phyloP scores from a whole-genome alignment of 345 rosid species.

The Aquilaria sinensis region DNA sequence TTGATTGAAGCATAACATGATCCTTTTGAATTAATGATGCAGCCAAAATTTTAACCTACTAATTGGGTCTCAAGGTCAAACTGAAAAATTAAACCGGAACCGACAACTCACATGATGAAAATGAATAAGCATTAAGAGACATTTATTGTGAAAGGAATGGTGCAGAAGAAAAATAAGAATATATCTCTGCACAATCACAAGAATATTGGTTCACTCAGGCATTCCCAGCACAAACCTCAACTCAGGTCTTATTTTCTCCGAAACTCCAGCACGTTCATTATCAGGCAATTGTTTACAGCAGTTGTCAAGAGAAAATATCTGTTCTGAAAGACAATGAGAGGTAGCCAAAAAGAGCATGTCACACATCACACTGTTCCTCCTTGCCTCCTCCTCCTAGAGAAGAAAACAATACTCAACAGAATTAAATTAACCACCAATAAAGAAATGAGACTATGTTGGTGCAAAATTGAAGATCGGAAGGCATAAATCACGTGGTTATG shows the following conservation, averaged over 20 bases:
- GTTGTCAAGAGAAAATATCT: slow-evolving; percentile 62
- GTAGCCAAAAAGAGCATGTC: slow-evolving; percentile 77
- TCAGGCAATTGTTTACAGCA: slow-evolving; percentile 43
- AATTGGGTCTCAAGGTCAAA: too few relatives aligned
- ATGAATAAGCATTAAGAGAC: too few relatives aligned
- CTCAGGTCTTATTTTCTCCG: slow-evolving; percentile 51
- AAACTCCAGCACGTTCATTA: slow-evolving; percentile 36
- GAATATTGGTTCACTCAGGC: not conserved
- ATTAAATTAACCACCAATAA: not conserved
- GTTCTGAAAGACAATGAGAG: slow-evolving; percentile 71
- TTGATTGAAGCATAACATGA: too few relatives aligned
- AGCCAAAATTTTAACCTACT: too few relatives aligned
- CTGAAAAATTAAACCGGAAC: too few relatives aligned
- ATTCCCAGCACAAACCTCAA: slow-evolving; percentile 56
- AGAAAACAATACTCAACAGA: not conserved
- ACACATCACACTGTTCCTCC: slow-evolving; percentile 64
- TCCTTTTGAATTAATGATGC: too few relatives aligned
- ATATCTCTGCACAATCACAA: too few relatives aligned
- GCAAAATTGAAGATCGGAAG: slow-evolving; percentile 6
- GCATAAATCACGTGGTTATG: too few relatives aligned
- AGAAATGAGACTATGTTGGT: not conserved
- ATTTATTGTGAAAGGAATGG: too few relatives aligned
- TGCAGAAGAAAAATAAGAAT: too few relatives aligned
- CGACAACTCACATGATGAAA: too few relatives aligned
- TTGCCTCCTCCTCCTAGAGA: slow-evolving; percentile 71